phyloP scores from a whole-genome alignment of 169 alveolate genomes.

The Eimeria necatrix region DNA sequence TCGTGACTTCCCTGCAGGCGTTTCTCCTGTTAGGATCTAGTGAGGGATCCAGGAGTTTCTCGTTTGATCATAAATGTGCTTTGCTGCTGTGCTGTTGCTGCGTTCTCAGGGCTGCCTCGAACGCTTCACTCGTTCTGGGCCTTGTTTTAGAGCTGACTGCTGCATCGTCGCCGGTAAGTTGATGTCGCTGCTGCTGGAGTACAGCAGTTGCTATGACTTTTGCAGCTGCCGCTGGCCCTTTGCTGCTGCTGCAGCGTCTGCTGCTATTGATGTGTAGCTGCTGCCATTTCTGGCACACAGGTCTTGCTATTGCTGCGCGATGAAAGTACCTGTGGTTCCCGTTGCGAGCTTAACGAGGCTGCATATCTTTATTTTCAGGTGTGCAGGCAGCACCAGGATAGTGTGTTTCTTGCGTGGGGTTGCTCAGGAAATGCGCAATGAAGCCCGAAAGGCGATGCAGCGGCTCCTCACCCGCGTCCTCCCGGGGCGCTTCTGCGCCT shows the following conservation, averaged over 20 bases:
- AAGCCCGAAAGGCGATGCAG: not conserved
- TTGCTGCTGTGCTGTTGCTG: not conserved
- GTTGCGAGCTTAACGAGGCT: not conserved
- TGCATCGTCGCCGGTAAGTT: not conserved
- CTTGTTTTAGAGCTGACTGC: not conserved
- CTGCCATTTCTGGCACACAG: not conserved
- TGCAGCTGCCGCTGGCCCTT: not conserved
- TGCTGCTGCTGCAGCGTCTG: conserved; percentile 20
- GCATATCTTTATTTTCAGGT: too few species aligned
- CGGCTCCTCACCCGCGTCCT: not conserved
- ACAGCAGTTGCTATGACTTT: not conserved
- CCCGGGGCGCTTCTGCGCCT: not conserved
- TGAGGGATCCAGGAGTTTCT: too few species aligned
- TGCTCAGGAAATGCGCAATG: not conserved
- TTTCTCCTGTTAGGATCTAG: too few species aligned
- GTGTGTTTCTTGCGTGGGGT: not conserved
- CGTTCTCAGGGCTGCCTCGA: not conserved
- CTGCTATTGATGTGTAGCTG: not conserved
- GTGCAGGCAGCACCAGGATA: not conserved
- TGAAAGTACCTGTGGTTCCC: not conserved
- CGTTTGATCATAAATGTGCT: not conserved
- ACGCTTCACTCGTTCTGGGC: conserved; percentile 24
- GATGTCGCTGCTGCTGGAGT: not conserved
- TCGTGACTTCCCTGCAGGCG: too few species aligned
- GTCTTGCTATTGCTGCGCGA: not conserved